These are phyloP conservation scores for Aspergillus candidus DNA, from an alignment of 2,329 filamentous ascomycete genomes.

Conservation along the genomic window DNA sequence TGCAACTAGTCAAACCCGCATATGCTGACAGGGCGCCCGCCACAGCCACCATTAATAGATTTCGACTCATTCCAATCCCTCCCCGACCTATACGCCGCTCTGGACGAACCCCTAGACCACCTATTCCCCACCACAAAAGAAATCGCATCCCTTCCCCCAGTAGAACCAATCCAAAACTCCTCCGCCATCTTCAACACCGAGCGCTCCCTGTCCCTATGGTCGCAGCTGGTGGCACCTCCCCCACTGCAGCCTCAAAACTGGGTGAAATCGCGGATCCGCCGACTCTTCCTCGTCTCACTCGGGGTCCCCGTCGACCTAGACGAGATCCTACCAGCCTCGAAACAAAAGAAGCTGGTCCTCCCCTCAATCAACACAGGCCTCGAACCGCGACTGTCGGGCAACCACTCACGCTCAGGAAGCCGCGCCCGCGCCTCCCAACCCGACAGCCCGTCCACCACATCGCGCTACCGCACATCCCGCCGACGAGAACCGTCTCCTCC, in stretches of 20 bases:
- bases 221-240: slow-evolving; percentile 88
- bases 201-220: slow-evolving; percentile 86
- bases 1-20: not conserved
- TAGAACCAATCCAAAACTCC: slow-evolving; percentile 38
- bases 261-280: slow-evolving; percentile 91
- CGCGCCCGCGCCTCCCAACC: slow-evolving; percentile 24
- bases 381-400: slow-evolving; percentile 52
- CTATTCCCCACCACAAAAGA: slow-evolving; percentile 40
- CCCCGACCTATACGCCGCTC: slow-evolving; percentile 36
- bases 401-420: slow-evolving; percentile 39
- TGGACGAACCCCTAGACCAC: slow-evolving; percentile 36
- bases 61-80: slow-evolving; percentile 49
- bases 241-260: slow-evolving; percentile 94
- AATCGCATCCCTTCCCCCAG: slow-evolving; percentile 26
- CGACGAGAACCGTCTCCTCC: slow-evolving; percentile 55
- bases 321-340: slow-evolving; percentile 92
- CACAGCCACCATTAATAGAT: slow-evolving; percentile 41
- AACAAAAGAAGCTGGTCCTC: slow-evolving; percentile 94
- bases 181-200: slow-evolving; percentile 71
- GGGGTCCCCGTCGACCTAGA: slow-evolving; percentile 95
- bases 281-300: slow-evolving; percentile 89
- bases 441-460: slow-evolving; percentile 20
- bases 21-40: slow-evolving; percentile 3
- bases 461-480: slow-evolving; percentile 25
- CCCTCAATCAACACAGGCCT: slow-evolving; percentile 64